These are phyloP conservation scores for Diphasiastrum complanatum DNA, from an alignment of 83 land plant genomes.

Conservation along the genomic window DNA sequence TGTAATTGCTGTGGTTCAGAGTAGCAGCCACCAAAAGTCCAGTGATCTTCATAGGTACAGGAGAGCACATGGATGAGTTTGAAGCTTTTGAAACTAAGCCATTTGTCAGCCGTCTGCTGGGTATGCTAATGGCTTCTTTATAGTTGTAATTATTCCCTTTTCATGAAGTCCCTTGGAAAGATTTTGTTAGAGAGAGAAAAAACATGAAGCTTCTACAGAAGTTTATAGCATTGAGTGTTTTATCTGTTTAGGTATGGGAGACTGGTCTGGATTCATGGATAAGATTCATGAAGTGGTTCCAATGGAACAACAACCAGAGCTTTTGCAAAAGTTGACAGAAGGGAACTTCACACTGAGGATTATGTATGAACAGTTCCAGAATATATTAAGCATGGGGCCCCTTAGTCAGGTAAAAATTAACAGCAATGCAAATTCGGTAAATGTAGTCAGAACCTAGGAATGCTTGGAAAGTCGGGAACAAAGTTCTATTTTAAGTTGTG, in stretches of 20 bases:
- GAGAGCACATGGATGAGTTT: slow-evolving; percentile 99
- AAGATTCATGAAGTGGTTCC: slow-evolving; percentile 98
- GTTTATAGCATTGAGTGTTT: neutral
- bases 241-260: slow-evolving; percentile 78
- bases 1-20: slow-evolving; percentile 32
- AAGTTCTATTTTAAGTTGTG: neutral
- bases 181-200: too few species aligned
- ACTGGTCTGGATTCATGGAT: slow-evolving; percentile 99
- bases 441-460: neutral
- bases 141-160: neutral
- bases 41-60: slow-evolving; percentile 91
- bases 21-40: slow-evolving; percentile 99
- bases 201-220: too few species aligned
- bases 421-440: neutral
- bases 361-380: slow-evolving; percentile 98
- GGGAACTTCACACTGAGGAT: slow-evolving; percentile 85
- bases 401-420: slow-evolving; percentile 62
- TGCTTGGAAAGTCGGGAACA: neutral
- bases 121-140: slow-evolving; percentile 25
- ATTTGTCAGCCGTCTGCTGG: slow-evolving; percentile 92
- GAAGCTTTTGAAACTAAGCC: slow-evolving; percentile 98
- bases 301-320: slow-evolving; percentile 95
- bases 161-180: too few species aligned
- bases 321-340: slow-evolving; percentile 84
- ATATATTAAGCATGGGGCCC: slow-evolving; percentile 93